Percentiles rank a stretch among this genome's conserved stretches.
Conservation (phyloP, 1,284 basidiomycete species). For the Ceratobasidium sp. region DNA sequence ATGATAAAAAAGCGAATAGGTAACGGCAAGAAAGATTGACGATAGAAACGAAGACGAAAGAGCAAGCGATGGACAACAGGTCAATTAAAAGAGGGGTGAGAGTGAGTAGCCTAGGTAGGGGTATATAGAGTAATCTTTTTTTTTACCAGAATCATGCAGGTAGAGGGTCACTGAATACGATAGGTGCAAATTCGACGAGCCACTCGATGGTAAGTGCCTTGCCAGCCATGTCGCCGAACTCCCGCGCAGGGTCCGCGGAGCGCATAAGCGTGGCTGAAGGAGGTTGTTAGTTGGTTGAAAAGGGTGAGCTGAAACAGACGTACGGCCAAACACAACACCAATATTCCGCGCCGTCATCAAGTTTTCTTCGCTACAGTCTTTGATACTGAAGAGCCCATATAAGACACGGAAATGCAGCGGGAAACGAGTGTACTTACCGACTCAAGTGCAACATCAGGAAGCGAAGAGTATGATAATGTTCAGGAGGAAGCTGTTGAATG, state of each 20-base stretch:
- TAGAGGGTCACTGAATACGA: conserved; percentile 51
- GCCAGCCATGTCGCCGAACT: conserved; percentile 97
- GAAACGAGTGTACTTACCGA: conserved; percentile 59
- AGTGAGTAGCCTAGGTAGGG: conserved; percentile 5
- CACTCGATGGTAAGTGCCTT: conserved; percentile 93
- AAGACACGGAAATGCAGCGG: neutral
- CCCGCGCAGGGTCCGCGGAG: conserved; percentile 83
- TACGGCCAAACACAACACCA: conserved; percentile 99
- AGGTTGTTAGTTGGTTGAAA: conserved; percentile 20
- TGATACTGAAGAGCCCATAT: conserved; percentile 63
- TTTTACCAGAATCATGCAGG: neutral
- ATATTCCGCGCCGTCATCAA: conserved; percentile 96
- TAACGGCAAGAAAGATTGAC: neutral
- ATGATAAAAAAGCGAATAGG: conserved; percentile 7
- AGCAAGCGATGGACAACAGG: neutral
- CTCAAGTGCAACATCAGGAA: conserved; percentile 89
- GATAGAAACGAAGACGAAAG: conserved; percentile 11
- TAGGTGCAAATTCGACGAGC: conserved; percentile 88
- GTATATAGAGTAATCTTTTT: conserved; percentile 5
- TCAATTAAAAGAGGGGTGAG: neutral
- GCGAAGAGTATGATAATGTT: conserved; percentile 88
- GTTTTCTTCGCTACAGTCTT: conserved; percentile 76
- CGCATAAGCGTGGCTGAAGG: conserved; percentile 89
- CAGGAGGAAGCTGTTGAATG: conserved; percentile 80
- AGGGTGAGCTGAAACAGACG: conserved; percentile 56